A percentile compares a stretch with the other conserved stretches of the same genome.
These are phyloP conservation scores for Lactuca sativa DNA, from an alignment of 129 eudicot species.

Conservation along the genomic window DNA sequence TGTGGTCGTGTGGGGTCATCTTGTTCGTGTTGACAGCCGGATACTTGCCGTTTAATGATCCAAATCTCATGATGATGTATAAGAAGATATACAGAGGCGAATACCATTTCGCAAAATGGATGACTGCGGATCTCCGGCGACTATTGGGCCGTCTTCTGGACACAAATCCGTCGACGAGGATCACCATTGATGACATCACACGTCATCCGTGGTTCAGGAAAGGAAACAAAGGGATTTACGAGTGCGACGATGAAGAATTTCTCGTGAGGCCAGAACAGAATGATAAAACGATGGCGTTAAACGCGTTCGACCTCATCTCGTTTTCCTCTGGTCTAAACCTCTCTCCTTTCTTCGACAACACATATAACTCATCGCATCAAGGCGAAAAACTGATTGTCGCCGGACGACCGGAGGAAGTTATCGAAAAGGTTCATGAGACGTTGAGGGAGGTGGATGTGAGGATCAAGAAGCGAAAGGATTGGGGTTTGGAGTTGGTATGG, in stretches of 20 bases:
- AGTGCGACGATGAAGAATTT: conserved; percentile 27
- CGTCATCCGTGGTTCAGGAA: conserved; percentile 67
- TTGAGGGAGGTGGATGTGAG: conserved; percentile 35
- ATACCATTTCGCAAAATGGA: conserved; percentile 65
- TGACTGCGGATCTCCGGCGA: conserved; percentile 66
- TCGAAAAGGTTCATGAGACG: conserved; percentile 40
- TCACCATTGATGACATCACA: conserved; percentile 60
- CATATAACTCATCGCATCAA: neutral
- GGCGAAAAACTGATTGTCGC: conserved; percentile 44
- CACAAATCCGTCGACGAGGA: conserved; percentile 58
- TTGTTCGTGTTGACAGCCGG: conserved; percentile 71
- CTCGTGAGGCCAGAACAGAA: conserved; percentile 27
- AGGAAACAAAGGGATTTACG: conserved; percentile 47
- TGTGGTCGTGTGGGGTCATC: conserved; percentile 86
- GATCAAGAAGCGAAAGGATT: conserved; percentile 41
- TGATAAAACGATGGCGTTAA: conserved; percentile 29
- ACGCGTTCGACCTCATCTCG: conserved; percentile 72
- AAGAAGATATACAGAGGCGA: conserved; percentile 76
- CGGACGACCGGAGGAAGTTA: conserved; percentile 43
- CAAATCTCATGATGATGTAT: conserved; percentile 71
- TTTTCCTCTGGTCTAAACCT: conserved; percentile 68
- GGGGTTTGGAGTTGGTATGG: conserved; percentile 57
- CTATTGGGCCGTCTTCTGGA: conserved; percentile 55
- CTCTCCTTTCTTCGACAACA: conserved; percentile 46
- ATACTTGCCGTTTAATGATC: conserved; percentile 69